Evolutionary conservation across 257 asterid genomes (phyloP).

Genomic region (Nicotiana obtusifolia): DNA sequence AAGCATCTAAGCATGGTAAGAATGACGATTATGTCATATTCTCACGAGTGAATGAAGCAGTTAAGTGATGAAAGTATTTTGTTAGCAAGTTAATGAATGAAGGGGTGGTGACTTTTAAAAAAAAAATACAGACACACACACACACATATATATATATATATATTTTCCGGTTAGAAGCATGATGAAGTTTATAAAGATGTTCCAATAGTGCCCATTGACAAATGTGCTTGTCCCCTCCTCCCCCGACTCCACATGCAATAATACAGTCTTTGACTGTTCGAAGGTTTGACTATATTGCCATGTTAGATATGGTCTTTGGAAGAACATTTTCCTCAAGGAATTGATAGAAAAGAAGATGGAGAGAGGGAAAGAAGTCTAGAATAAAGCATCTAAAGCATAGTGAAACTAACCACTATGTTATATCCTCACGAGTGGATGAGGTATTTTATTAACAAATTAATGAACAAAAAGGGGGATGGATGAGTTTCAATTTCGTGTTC

Average conservation of each 20-base stretch:
- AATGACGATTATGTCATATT: neutral
- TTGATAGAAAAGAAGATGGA: neutral
- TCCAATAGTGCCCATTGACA: neutral
- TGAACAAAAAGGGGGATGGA: neutral
- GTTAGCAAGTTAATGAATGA: neutral
- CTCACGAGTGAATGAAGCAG: neutral
- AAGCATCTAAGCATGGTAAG: neutral
- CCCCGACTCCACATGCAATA: neutral
- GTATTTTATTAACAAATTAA: neutral
- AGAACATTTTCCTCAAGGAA: neutral
- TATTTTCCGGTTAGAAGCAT: neutral
- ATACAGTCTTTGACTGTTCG: neutral
- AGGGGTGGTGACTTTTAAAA: neutral
- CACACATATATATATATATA: too few species aligned
- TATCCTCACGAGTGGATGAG: neutral
- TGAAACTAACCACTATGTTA: neutral
- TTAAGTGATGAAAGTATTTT: neutral
- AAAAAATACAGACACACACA: too few species aligned
- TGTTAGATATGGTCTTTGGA: neutral
- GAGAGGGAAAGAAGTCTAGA: neutral
- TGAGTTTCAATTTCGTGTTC: neutral
- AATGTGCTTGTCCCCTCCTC: neutral
- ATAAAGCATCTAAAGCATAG: neutral
- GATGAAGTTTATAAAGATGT: neutral
- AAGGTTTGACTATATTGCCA: neutral